Conservation (phyloP, 2,329 filamentous ascomycete genomes). For the Paraphaeosphaeria minitans region DNA sequence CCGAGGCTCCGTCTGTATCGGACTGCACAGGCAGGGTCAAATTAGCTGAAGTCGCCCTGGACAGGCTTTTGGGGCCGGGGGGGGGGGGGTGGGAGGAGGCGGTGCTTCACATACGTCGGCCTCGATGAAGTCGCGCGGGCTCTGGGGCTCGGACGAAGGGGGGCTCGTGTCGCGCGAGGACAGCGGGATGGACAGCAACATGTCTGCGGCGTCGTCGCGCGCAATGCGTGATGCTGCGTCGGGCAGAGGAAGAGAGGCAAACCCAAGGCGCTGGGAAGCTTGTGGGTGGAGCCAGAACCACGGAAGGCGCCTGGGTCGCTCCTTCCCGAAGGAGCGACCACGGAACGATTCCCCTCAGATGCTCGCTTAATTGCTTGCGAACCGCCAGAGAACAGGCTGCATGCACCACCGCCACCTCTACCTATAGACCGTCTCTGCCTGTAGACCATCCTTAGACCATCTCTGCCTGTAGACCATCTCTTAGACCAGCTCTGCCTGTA, state of each 20-base stretch:
- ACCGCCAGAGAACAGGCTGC: background rate
- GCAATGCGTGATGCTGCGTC: constrained; percentile 10
- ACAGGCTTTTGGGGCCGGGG: background rate
- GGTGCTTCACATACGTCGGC: constrained; percentile 28
- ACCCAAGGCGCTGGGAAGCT: constrained; percentile 17
- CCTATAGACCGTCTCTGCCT: no score
- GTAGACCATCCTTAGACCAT: no score
- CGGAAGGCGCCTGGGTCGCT: constrained; percentile 15
- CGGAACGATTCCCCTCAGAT: background rate
- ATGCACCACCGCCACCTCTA: background rate
- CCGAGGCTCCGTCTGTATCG: constrained; percentile 19
- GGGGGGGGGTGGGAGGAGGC: no score
- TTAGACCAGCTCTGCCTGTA: no score
- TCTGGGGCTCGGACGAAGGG: constrained; percentile 25
- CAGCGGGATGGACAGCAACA: constrained; percentile 29
- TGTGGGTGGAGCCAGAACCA: constrained; percentile 19
- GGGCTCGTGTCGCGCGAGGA: constrained; percentile 25
- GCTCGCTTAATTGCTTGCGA: background rate
- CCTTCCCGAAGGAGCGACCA: constrained; percentile 9
- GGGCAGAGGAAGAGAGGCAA: constrained; percentile 17
- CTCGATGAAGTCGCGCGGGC: constrained; percentile 32
- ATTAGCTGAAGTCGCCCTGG: constrained; percentile 1
- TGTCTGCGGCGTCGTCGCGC: constrained; percentile 16
- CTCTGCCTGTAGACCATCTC: no score
- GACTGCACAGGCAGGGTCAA: constrained; percentile 29